Base-by-base conservation (phyloP, 352 stramenopile genomes). In the Globisporangium radiosum region DNA sequence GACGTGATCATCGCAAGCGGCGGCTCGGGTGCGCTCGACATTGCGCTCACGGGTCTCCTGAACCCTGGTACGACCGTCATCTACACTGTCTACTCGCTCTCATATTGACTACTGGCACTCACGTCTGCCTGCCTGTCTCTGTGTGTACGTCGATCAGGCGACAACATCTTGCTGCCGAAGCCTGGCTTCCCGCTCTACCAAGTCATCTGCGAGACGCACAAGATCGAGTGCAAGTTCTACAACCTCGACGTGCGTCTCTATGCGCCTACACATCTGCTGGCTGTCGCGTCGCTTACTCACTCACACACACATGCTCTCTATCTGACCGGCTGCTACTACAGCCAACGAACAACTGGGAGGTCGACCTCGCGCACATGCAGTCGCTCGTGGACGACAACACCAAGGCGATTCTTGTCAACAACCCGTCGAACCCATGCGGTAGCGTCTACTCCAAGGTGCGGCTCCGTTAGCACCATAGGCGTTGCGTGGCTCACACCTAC, bases 141-240 rank as follows among this genome's bases (percentile, higher is more conserved):
- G 49, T 40, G 7, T 42, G 25, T 47, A 14, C 25, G 25, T 33
- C 25, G 1, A 47, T 10, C 49, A 54, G 51, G 90, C 38, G 86
- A 97, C 61, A 96, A 96, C 61, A 81, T 99, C 10, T 67, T 99
- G 33, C 77, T 98, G 7, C 95, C 96, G 0, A 84, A 91, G 58
- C 96, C 96, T 7, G 92, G 88, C 7, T 98, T 99, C 76, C 87
- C 94, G 39, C 62, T 98, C 5, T 99, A 99, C 71, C 81, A 97
- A 71, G 92, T 97, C 11, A 94, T 98, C 59, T 94, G 88, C 9
- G 81, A 96, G 61, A 92, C 87, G 40, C 80, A 98, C 60, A 92
- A 96, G 62, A 94, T 97, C 54, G 70, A 91, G 47, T 94, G 92
- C 44, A 76, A 86, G 45, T 94, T 96, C 59, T 99, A 99, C 76